These are phyloP conservation scores for Aciculoconidium aculeatum DNA, from an alignment of 805 yeast genomes.

Conservation along the genomic window DNA sequence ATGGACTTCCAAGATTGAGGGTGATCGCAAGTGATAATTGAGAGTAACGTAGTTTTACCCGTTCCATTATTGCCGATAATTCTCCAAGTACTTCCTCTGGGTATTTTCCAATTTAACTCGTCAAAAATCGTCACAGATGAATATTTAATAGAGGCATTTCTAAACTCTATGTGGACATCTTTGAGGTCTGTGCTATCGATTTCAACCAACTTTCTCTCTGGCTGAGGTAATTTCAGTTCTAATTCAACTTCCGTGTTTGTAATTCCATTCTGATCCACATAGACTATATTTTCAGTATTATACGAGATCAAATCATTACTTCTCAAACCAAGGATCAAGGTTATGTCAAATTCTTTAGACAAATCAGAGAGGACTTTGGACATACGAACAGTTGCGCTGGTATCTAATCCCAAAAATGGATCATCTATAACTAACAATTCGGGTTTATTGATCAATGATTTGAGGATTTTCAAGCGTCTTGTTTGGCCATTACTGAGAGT, in stretches of 20 bases:
- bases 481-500: conserved; percentile 92
- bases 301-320: conserved; percentile 63
- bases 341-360: conserved; percentile 36
- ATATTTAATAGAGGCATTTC: conserved; percentile 60
- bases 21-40: conserved; percentile 87
- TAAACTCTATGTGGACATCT: conserved; percentile 41
- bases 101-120: conserved; percentile 60
- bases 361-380: conserved; percentile 27
- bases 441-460: conserved; percentile 62
- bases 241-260: conserved; percentile 7
- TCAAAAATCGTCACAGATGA: conserved; percentile 54
- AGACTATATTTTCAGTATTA: conserved; percentile 54
- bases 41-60: conserved; percentile 84
- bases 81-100: conserved; percentile 80
- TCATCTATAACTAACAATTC: conserved; percentile 73
- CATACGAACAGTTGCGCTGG: conserved; percentile 57
- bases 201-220: neutral
- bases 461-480: conserved; percentile 83
- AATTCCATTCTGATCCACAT: conserved; percentile 55
- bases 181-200: conserved; percentile 1
- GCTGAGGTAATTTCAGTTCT: neutral
- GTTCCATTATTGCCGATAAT: conserved; percentile 86
- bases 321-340: conserved; percentile 70
- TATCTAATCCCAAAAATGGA: conserved; percentile 89
- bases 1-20: conserved; percentile 90